Conservation (phyloP, 768 basidiomycete genomes). For the Piloderma croceum region DNA sequence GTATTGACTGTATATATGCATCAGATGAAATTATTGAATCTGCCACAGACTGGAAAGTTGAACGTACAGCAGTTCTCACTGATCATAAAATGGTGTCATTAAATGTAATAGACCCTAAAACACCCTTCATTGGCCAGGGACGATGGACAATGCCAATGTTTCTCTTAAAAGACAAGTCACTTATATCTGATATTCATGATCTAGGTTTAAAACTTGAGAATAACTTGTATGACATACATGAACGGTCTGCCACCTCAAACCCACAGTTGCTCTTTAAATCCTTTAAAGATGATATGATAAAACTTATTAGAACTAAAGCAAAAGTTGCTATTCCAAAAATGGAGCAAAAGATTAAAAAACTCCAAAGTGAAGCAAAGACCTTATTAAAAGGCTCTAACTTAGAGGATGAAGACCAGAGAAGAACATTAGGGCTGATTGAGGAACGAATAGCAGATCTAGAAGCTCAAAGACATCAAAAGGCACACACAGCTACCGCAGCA, state of each 20-base stretch:
- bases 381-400: neutral
- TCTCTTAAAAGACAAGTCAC: conserved; percentile 1
- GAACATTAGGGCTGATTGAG: neutral
- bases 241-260: neutral
- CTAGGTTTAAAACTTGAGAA: neutral
- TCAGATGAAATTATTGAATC: conserved; percentile 6
- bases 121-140: conserved; percentile 7
- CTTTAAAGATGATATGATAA: neutral
- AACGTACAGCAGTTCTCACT: conserved; percentile 12
- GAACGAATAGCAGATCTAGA: conserved; percentile 5
- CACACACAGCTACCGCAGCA: conserved; percentile 5
- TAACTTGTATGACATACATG: neutral
- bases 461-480: neutral
- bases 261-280: neutral
- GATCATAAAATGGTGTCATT: conserved; percentile 24
- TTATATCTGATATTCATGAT: neutral
- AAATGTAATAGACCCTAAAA: neutral
- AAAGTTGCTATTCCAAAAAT: neutral
- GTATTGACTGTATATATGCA: conserved; percentile 34
- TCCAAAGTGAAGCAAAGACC: neutral
- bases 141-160: conserved; percentile 3
- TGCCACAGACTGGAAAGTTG: conserved; percentile 22
- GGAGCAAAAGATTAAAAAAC: conserved; percentile 1
- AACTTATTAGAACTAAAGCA: neutral
- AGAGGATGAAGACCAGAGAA: neutral